Evolutionary conservation across 2,329 filamentous ascomycete genomes (phyloP).

Genomic region (Davidsoniella neocaledoniae): DNA sequence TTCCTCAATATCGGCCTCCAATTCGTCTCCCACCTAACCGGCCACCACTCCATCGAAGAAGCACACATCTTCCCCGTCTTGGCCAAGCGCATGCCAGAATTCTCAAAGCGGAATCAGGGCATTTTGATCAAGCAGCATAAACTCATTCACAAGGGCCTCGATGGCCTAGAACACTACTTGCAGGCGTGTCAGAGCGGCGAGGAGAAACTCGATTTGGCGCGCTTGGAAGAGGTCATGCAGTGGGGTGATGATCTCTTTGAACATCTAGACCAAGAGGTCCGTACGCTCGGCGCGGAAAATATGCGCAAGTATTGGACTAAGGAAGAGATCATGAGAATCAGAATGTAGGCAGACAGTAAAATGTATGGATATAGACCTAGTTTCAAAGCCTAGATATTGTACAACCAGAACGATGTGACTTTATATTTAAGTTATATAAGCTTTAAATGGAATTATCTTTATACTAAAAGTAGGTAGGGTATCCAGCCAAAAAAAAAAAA

Average conservation of each 20-base stretch:
- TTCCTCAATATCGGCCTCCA: slow-evolving; percentile 52
- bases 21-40: slow-evolving; percentile 52
- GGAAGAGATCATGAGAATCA: slow-evolving; percentile 56
- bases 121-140: slow-evolving; percentile 59
- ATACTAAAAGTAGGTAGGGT: background rate
- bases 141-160: slow-evolving; percentile 62
- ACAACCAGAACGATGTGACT: too few relatives aligned
- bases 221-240: slow-evolving; percentile 39
- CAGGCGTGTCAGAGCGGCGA: slow-evolving; percentile 30
- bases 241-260: slow-evolving; percentile 68
- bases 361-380: too few relatives aligned
- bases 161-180: slow-evolving; percentile 49
- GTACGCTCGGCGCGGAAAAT: slow-evolving; percentile 62
- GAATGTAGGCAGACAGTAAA: slow-evolving; percentile 33
- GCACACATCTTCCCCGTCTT: slow-evolving; percentile 63
- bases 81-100: slow-evolving; percentile 63
- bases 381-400: too few relatives aligned
- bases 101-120: slow-evolving; percentile 22
- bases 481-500: too few relatives aligned
- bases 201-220: slow-evolving; percentile 43
- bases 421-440: too few relatives aligned
- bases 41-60: slow-evolving; percentile 76
- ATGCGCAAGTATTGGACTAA: slow-evolving; percentile 71
- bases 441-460: background rate
- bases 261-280: slow-evolving; percentile 75